phyloP scores from a whole-genome alignment of 768 basidiomycete genomes.

The Lactarius indigo region DNA sequence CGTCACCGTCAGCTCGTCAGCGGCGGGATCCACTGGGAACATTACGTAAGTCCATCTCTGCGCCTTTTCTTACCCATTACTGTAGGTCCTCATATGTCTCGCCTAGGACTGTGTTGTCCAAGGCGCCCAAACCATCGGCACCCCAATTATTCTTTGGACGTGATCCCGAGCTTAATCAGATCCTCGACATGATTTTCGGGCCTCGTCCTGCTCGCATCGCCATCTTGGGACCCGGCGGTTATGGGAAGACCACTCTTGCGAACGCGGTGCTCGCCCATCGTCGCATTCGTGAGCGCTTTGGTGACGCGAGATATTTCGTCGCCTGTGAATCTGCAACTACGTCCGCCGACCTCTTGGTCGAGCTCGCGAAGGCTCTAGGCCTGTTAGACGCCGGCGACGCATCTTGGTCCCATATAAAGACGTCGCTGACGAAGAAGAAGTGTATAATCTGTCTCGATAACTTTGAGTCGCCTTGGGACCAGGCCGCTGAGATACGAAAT shows the following conservation, averaged over 20 bases:
- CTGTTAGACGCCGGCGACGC: background rate
- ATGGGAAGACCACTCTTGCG: constrained; percentile 39
- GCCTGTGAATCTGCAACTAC: constrained; percentile 35
- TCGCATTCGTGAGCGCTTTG: constrained; percentile 28
- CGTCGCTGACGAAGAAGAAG: constrained; percentile 21
- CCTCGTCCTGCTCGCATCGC: background rate
- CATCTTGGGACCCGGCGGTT: constrained; percentile 32
- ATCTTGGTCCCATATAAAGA: background rate
- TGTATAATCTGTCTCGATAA: constrained; percentile 39
- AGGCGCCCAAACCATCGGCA: background rate
- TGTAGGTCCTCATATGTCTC: background rate
- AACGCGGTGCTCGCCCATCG: constrained; percentile 32
- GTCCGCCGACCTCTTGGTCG: constrained; percentile 27
- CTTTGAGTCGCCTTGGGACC: constrained; percentile 40
- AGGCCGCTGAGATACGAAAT: background rate
- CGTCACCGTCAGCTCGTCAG: background rate
- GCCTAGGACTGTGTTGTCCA: background rate
- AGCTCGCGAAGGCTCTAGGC: constrained; percentile 21
- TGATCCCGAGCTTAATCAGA: background rate
- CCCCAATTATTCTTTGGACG: constrained; percentile 14
- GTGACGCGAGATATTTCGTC: constrained; percentile 32
- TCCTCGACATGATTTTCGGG: background rate
- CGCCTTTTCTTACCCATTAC: background rate
- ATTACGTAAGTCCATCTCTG: background rate
- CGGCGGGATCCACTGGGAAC: background rate